Percentiles rank a stretch among this genome's conserved stretches.
Conservation (phyloP, 2,329 filamentous ascomycete genomes). For the Aspergillus fumigatiaffinis region DNA sequence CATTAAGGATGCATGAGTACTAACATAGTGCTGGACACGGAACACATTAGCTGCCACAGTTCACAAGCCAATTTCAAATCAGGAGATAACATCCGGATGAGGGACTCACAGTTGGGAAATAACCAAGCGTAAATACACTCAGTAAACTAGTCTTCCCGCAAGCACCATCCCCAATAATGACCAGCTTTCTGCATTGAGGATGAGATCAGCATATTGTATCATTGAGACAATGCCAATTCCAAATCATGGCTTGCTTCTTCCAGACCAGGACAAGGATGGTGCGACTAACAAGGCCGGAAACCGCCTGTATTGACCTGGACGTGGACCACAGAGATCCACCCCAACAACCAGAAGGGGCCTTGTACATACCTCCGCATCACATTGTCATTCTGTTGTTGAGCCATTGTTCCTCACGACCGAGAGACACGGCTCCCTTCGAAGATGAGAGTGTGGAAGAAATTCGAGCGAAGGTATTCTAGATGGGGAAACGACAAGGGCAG, state of each 20-base stretch:
- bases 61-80: neutral
- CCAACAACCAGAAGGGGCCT: neutral
- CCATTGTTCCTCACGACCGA: constrained; percentile 25
- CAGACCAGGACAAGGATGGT: neutral
- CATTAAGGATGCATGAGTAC: constrained; percentile 17
- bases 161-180: constrained; percentile 95
- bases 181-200: constrained; percentile 67
- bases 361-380: constrained; percentile 55
- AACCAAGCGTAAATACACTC: constrained; percentile 95
- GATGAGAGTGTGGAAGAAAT: constrained; percentile 4
- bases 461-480: constrained; percentile 1
- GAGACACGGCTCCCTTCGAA: constrained; percentile 1
- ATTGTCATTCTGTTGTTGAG: constrained; percentile 39
- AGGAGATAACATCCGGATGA: constrained; percentile 3
- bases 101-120: constrained; percentile 86
- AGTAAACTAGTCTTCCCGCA: constrained; percentile 97
- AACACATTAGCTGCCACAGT: constrained; percentile 19
- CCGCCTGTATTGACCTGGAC: neutral
- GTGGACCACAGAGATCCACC: neutral
- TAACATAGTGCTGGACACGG: constrained; percentile 42
- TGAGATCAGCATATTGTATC: constrained; percentile 15
- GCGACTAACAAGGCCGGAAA: neutral
- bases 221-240: neutral
- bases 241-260: neutral
- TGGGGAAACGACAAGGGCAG: constrained; percentile 9